Evolutionary conservation across 495 filamentous ascomycete species (phyloP).

Genomic region (Xylaria acuta): DNA sequence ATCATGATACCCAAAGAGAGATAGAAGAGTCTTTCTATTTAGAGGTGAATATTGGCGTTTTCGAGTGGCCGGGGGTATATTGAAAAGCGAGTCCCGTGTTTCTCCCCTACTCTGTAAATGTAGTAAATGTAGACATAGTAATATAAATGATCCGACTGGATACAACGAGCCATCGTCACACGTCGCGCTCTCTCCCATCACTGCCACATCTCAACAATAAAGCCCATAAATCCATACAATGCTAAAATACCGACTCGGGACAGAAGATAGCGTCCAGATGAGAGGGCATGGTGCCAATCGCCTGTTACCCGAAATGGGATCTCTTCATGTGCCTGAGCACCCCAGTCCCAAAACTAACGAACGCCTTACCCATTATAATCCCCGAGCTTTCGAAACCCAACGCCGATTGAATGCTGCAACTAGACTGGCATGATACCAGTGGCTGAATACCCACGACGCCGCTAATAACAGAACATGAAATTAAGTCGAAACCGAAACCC

Average conservation of each 20-base stretch:
- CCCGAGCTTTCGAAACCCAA: conserved; percentile 13
- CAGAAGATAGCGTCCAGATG: neutral
- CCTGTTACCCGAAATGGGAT: neutral
- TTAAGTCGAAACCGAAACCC: conserved; percentile 1
- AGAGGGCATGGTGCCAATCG: neutral
- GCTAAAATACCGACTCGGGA: neutral
- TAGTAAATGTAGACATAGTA: conserved; percentile 7
- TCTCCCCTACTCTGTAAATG: neutral
- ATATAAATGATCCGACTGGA: neutral
- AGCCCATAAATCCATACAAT: neutral
- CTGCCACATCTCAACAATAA: neutral
- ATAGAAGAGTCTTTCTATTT: neutral
- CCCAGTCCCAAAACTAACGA: conserved; percentile 3
- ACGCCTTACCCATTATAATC: conserved; percentile 24
- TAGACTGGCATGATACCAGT: conserved; percentile 28
- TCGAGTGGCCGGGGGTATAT: conserved; percentile 27
- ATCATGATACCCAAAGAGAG: conserved; percentile 15
- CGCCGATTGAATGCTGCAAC: conserved; percentile 22
- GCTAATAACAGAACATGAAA: conserved; percentile 12
- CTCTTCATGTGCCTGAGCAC: conserved; percentile 1
- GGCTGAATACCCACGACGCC: conserved; percentile 10
- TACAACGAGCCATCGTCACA: neutral
- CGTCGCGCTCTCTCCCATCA: neutral
- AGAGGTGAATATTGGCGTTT: conserved; percentile 28
- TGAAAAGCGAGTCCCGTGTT: conserved; percentile 13